Evolutionary conservation across 2,329 filamentous ascomycete species (phyloP).

Genomic region (Fusarium vanettenii): DNA sequence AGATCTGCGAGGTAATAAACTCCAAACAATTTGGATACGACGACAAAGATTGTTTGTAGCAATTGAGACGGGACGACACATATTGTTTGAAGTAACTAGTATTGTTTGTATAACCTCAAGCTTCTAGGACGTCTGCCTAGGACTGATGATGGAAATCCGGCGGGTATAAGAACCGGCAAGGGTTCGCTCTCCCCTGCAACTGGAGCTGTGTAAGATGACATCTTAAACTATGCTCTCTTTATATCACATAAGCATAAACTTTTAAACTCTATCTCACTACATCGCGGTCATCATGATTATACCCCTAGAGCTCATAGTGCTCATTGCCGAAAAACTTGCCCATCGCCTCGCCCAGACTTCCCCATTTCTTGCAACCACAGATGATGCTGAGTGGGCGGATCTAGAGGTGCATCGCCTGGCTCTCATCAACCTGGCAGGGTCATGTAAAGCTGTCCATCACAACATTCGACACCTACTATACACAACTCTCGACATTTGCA

Average conservation of each 20-base stretch:
- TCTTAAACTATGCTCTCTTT: not conserved
- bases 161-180: not conserved
- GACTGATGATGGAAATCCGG: not conserved
- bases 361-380: conserved; percentile 9
- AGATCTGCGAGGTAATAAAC: not conserved
- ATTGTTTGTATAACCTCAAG: not conserved
- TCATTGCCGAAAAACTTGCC: conserved; percentile 7
- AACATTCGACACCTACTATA: conserved; percentile 11
- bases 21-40: not conserved
- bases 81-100: not conserved
- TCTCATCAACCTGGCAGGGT: not conserved
- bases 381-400: not conserved
- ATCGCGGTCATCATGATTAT: not conserved
- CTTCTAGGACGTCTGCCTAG: not conserved
- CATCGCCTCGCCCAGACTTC: not conserved
- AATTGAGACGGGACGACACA: not conserved
- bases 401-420: not conserved
- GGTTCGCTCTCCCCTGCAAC: not conserved
- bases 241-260: not conserved
- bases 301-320: conserved; percentile 7
- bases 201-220: not conserved
- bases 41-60: not conserved
- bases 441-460: not conserved
- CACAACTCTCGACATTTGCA: not conserved
- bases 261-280: not conserved